A percentile compares a stretch with the other conserved stretches of the same genome.
Conservation (phyloP, 2,329 filamentous ascomycete genomes). For the Neofusicoccum cordaticola region DNA sequence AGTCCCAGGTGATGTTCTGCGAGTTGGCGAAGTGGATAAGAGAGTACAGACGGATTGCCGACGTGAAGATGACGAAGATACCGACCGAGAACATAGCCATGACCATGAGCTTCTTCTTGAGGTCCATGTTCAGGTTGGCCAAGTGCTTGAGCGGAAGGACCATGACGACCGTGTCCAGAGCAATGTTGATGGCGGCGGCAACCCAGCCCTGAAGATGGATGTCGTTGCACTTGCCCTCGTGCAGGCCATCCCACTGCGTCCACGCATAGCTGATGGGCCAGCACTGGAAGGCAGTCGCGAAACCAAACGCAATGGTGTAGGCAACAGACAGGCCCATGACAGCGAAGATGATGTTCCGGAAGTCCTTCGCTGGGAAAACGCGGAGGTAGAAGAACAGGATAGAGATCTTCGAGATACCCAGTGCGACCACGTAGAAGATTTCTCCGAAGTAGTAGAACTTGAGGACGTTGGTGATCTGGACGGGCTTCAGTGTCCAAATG, state of each 20-base stretch:
- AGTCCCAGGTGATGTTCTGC: constrained; percentile 41
- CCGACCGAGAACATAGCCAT: constrained; percentile 39
- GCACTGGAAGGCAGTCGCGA: constrained; percentile 24
- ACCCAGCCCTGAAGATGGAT: constrained; percentile 33
- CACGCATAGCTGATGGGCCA: constrained; percentile 23
- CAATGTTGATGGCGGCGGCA: constrained; percentile 33
- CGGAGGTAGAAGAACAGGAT: constrained; percentile 35
- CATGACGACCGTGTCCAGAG: constrained; percentile 28
- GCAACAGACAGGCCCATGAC: constrained; percentile 27
- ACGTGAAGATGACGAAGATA: constrained; percentile 41
- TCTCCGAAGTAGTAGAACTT: constrained; percentile 26
- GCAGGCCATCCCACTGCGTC: constrained; percentile 27
- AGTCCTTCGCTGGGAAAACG: constrained; percentile 31
- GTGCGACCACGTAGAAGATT: constrained; percentile 36
- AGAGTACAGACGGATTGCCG: constrained; percentile 43
- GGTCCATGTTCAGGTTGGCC: constrained; percentile 28
- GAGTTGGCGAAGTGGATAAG: constrained; percentile 44
- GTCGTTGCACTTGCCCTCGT: constrained; percentile 30
- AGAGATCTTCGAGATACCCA: constrained; percentile 35
- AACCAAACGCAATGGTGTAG: constrained; percentile 24
- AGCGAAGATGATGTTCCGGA: constrained; percentile 26
- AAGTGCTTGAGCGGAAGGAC: constrained; percentile 33
- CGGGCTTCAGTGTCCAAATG: constrained; percentile 47
- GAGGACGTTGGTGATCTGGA: constrained; percentile 36
- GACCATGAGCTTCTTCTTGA: constrained; percentile 34